These are phyloP conservation scores for Candida hungchunana DNA, from an alignment of 805 yeast genomes.

Conservation along the genomic window DNA sequence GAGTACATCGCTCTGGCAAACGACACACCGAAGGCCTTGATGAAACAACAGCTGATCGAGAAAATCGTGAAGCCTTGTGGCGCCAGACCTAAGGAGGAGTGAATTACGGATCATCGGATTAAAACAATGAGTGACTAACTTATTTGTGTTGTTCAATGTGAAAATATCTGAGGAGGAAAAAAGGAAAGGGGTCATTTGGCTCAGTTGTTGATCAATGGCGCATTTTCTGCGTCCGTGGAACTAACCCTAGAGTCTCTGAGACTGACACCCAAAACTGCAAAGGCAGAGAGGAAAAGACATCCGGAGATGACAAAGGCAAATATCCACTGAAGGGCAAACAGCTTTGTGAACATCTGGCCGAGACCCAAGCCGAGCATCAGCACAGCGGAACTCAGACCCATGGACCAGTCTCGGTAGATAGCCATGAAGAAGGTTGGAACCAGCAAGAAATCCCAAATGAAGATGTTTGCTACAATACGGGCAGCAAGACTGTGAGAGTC, in stretches of 20 bases:
- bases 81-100: conserved; percentile 6
- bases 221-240: conserved; percentile 29
- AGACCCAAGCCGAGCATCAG: conserved; percentile 63
- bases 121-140: not conserved
- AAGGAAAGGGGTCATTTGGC: too few species aligned
- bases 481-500: conserved; percentile 49
- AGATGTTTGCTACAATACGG: conserved; percentile 64
- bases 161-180: too few species aligned
- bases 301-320: conserved; percentile 70
- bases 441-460: conserved; percentile 73
- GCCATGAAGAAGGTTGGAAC: conserved; percentile 57
- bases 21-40: conserved; percentile 38
- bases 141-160: too few species aligned
- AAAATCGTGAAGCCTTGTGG: conserved; percentile 37
- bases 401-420: conserved; percentile 65
- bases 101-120: not conserved
- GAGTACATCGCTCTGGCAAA: conserved; percentile 50
- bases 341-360: conserved; percentile 63
- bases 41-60: conserved; percentile 32
- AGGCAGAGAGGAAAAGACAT: conserved; percentile 46
- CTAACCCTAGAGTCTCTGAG: conserved; percentile 5
- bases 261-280: conserved; percentile 42
- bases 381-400: conserved; percentile 56
- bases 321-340: conserved; percentile 81
- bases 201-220: conserved; percentile 34